A percentile compares a stretch with the other conserved stretches of the same genome.
Evolutionary conservation across 345 rosid genomes (phyloP).

Genomic region (Aurinia saxatilis): DNA sequence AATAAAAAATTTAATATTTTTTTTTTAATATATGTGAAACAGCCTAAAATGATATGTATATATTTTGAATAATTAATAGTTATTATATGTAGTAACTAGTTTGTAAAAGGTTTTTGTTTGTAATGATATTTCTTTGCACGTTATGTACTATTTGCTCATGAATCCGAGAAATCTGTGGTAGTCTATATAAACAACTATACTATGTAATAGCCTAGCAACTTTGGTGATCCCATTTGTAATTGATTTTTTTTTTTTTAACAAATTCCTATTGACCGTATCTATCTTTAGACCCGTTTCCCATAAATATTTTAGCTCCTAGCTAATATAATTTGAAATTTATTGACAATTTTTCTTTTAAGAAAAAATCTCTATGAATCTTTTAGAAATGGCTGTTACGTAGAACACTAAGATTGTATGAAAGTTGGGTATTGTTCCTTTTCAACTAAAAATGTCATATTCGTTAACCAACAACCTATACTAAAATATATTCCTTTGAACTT

Average conservation of each 20-base stretch:
- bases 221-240: not conserved
- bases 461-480: constrained; percentile 5
- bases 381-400: constrained; percentile 2
- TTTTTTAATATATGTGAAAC: too few species aligned
- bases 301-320: constrained; percentile 7
- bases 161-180: constrained; percentile 1
- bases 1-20: too few species aligned
- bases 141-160: not conserved
- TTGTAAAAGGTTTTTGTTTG: not conserved
- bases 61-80: too few species aligned
- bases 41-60: too few species aligned
- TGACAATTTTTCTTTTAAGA: not conserved
- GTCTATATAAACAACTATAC: not conserved
- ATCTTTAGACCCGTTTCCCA: constrained; percentile 13
- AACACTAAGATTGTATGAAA: constrained; percentile 4
- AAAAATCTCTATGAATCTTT: not conserved
- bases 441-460: constrained; percentile 11
- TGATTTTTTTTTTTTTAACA: not conserved
- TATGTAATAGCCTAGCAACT: constrained; percentile 7
- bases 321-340: too few species aligned
- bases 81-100: too few species aligned
- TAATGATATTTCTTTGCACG: not conserved
- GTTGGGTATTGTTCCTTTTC: constrained; percentile 14
- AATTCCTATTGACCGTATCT: constrained; percentile 6
- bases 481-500: not conserved